These are phyloP conservation scores for Ophiostoma tasmaniense DNA, from an alignment of 2,329 filamentous ascomycete species.

Conservation along the genomic window DNA sequence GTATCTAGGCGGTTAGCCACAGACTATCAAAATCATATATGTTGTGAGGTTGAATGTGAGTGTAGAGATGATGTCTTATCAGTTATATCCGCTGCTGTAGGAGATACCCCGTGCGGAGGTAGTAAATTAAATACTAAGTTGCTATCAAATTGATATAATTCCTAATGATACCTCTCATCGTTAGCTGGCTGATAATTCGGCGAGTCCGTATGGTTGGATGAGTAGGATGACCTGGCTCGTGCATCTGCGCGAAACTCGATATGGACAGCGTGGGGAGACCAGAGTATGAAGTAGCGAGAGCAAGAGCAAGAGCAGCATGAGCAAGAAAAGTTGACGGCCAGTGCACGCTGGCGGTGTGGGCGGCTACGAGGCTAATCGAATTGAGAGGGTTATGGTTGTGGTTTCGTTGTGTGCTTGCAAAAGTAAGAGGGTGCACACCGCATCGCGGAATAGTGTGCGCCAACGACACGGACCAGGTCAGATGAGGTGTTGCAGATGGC, in stretches of 20 bases:
- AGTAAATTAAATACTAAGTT: background rate
- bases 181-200: background rate
- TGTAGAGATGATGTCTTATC: background rate
- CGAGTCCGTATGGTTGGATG: background rate
- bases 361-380: background rate
- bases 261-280: background rate
- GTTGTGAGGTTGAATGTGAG: background rate
- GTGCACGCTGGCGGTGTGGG: background rate
- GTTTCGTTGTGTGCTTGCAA: background rate
- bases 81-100: background rate
- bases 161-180: background rate
- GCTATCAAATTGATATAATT: background rate
- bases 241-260: slow-evolving; percentile 1
- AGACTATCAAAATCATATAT: background rate
- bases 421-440: background rate
- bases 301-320: too few species aligned
- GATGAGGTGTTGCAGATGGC: background rate
- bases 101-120: background rate
- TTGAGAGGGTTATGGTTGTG: too few species aligned
- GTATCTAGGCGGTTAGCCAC: too few species aligned
- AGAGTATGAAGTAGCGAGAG: background rate
- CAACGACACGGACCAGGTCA: background rate
- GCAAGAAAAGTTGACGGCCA: background rate
- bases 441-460: background rate
- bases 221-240: background rate